Evolutionary conservation across 2,329 filamentous ascomycete species (phyloP).

Genomic region (Fusarium marasasianum): DNA sequence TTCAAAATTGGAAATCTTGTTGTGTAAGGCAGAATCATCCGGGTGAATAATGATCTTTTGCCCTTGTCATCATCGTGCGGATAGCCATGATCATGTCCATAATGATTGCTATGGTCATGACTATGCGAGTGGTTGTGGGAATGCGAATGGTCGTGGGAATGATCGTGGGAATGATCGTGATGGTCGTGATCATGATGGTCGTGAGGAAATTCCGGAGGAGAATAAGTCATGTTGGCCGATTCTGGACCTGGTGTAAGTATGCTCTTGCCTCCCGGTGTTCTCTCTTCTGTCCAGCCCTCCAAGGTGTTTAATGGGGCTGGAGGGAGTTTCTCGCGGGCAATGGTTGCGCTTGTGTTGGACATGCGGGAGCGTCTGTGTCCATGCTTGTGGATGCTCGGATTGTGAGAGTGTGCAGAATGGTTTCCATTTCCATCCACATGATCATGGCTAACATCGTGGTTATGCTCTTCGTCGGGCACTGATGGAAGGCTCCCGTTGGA

Average conservation of each 20-base stretch:
- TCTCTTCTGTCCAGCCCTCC: slow-evolving; percentile 54
- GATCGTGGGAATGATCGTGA: slow-evolving; percentile 40
- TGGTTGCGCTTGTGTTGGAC: slow-evolving; percentile 44
- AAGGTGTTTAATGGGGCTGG: slow-evolving; percentile 48
- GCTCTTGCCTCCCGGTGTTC: slow-evolving; percentile 53
- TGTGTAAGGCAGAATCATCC: slow-evolving; percentile 74
- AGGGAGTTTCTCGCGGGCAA: slow-evolving; percentile 45
- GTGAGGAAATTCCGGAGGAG: slow-evolving; percentile 44
- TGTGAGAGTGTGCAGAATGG: slow-evolving; percentile 38
- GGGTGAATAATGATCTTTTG: slow-evolving; percentile 75
- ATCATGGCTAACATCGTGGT: slow-evolving; percentile 39
- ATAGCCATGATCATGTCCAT: slow-evolving; percentile 44
- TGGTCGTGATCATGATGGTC: slow-evolving; percentile 41
- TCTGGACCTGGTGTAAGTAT: slow-evolving; percentile 49
- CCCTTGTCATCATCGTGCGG: slow-evolving; percentile 52
- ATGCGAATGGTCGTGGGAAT: slow-evolving; percentile 42
- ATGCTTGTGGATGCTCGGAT: slow-evolving; percentile 42
- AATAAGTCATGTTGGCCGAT: slow-evolving; percentile 43
- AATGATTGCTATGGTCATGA: slow-evolving; percentile 33
- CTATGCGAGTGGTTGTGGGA: slow-evolving; percentile 30
- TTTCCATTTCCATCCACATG: slow-evolving; percentile 35
- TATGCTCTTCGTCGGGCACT: slow-evolving; percentile 47
- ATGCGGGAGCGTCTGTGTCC: slow-evolving; percentile 44
- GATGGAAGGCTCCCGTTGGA: slow-evolving; percentile 47
- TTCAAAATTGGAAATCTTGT: slow-evolving; percentile 81